Base-by-base conservation (phyloP, 441 rosid genomes). In the Erysimum pusillum region DNA sequence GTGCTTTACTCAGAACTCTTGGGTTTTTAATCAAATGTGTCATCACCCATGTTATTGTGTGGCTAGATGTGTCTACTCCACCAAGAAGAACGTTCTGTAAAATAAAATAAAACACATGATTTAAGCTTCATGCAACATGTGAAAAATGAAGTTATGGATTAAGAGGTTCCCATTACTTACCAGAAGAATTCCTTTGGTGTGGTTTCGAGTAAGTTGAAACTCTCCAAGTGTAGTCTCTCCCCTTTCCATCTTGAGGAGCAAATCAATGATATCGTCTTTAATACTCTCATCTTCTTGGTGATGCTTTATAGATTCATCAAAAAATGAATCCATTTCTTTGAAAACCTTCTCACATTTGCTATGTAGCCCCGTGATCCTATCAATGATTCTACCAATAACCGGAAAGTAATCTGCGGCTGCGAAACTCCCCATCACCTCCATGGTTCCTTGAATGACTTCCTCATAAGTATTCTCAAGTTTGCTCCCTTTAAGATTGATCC, bases 151-250 rank as follows among this genome's bases (percentile, higher is more conserved):
- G 7, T 9, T 28, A 2, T 13, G 14, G 20, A 18, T 1, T 48
- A 5, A 44, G 53, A 12, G 4, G 42, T 18, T 66, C 2, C 2
- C 34, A 32, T 12, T 10, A 66, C 76, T 73, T 60, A 78, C 74
- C 11, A 42, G 0, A 22, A 73, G 32, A 22, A 73, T 63, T n/a
- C 71, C 82, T 68, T 79, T 79, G 66, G 76, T 68, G 70, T 63
- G 67, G 28, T 35, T 3, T 32, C 69, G 22, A 20, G 82, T 73
- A 39, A 71, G 46, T 20, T 54, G 49, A 20, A 57, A 57, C 22
- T 51, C 45, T 7, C 68, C 68, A 9, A 61, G 60, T 35, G 49
- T 51, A 9, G 1, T 14, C 25, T 64, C 73, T 31, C 56, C 78
- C 1, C 14, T 28, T 22, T 79, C 75, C 71, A 71, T 61, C 12